Conservation (phyloP, 139 green algal genomes). For the Chlamydomonas schloesseri region DNA sequence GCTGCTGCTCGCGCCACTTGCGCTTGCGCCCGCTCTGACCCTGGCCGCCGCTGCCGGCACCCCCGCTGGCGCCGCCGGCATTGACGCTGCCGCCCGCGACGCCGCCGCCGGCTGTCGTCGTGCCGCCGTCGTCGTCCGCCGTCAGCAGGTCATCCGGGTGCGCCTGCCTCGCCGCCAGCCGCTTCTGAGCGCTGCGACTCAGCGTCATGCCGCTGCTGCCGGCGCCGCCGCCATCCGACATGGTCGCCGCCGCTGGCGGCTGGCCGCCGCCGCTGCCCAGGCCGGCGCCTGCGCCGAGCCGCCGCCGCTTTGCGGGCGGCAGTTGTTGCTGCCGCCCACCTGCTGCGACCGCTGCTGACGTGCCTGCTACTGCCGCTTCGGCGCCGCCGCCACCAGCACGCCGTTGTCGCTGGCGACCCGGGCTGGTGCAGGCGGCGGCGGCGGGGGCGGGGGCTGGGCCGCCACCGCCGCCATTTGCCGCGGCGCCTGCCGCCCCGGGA, state of each 20-base stretch:
- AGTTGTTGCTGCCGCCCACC: neutral
- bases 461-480: neutral
- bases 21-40: neutral
- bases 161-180: neutral
- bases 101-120: neutral
- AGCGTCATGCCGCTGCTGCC: conserved; percentile 13
- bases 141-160: conserved; percentile 34
- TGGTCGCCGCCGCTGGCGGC: too few relatives aligned
- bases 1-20: neutral
- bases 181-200: conserved; percentile 4
- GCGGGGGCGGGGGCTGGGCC: neutral
- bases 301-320: neutral
- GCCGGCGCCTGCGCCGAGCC: neutral
- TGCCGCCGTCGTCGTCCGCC: neutral
- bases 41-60: neutral
- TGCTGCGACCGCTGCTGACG: neutral
- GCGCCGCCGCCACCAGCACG: neutral
- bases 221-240: neutral
- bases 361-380: neutral
- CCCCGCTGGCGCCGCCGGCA: neutral
- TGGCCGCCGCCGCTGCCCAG: neutral
- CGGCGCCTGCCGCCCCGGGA: too few relatives aligned
- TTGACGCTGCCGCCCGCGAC: neutral
- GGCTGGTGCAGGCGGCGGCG: conserved; percentile 6
- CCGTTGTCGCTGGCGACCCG: neutral